Evolutionary conservation across 192 early-diverging fungal genomes (phyloP), one percentile per base, ranked within the genome.

Genomic region (Mortierella alpina): DNA sequence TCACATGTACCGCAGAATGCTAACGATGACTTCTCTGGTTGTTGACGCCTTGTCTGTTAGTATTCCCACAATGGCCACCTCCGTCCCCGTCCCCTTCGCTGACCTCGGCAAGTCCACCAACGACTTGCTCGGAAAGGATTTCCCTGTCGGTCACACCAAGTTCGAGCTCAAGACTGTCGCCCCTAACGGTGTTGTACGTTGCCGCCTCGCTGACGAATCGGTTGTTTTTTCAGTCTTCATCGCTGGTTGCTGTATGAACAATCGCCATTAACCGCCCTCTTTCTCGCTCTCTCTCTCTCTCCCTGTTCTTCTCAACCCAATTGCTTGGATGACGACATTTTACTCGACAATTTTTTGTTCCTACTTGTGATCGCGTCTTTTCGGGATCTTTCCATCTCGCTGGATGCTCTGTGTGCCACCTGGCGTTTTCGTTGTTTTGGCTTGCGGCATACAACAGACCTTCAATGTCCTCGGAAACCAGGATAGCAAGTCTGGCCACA

Each of bases 91-190:
- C 79, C 86, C 91, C 83, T 99, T 94, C 89, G 89, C 88, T 72
- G 97, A 99, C 84, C 88, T 99, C 73, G 95, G 94, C 88, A 99
- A 97, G 89, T 86, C 92, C 71, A 86, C 95, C 83, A 94, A 92
- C 86, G 97, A 98, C 85, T 88, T 99, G 69, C 90, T 99, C 76
- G 86, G 89, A 87, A 98, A 98, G 90, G 98, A 99, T 89, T 99
- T 90, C 83, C 96, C 96, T 60, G 90, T 94, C 77, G 95, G 94
- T 66, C 85, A 88, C 23, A 90, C 94, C 69, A 97, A 96, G 88
- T 94, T 99, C 75, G 98, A 99, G 81, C 92, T 96, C 84, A 97
- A 98, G 92, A 97, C 96, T 83, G 91, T 90, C 70, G 93, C 97
- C 68, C 85, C 95, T 66, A 98, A 96, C 86, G 96, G 96, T 83